Evolutionary conservation across 768 basidiomycete genomes (phyloP), one percentile per base, ranked within the genome.

Genomic region (Inosperma sp.): DNA sequence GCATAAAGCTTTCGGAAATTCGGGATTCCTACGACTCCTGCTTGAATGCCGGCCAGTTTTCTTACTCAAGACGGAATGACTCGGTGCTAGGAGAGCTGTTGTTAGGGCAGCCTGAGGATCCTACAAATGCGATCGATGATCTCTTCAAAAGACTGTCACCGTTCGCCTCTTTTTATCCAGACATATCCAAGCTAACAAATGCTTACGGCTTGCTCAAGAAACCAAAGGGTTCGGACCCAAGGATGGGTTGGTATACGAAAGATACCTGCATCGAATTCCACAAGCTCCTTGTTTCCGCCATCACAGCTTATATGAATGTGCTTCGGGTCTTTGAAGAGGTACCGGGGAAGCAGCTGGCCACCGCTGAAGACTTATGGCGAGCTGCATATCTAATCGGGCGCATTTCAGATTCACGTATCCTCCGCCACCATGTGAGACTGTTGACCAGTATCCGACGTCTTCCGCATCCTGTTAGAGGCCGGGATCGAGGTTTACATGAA

Each of bases 91-190:
- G 19, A 21, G 13, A 16, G 17, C 22, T 45, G 21, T 33, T 45
- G 30, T 14, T 3, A 9, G 14, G 2, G 44, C 5, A 27, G 29
- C 13, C 17, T 6, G 7, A 41, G 23, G 23, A 39, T 21, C n/a
- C n/a, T n/a, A 13, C 25, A 16, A 14, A 30, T 13, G 14, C 23
- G 2, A 3, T 31, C 13, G 44, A 45, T 22, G n/a, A n/a, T n/a
- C n/a, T 45, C 13, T 14, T 45, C 44, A 45, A 45, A n/a, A 19
- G 30, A 45, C 19, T 22, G 13, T 45, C 13, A 31, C 44, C 44
- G 7, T 2, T 14, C 23, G 3, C 10, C 3, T 2, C 2, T 7
- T 2, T 8, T 1, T 21, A 31, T 45, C 30, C 44, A 22, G 14
- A 45, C 30, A 4, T 33, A 9, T 5, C 6, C 5, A 45, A 45